Conservation (phyloP, 805 yeast genomes). For the Ogataea henricii region DNA sequence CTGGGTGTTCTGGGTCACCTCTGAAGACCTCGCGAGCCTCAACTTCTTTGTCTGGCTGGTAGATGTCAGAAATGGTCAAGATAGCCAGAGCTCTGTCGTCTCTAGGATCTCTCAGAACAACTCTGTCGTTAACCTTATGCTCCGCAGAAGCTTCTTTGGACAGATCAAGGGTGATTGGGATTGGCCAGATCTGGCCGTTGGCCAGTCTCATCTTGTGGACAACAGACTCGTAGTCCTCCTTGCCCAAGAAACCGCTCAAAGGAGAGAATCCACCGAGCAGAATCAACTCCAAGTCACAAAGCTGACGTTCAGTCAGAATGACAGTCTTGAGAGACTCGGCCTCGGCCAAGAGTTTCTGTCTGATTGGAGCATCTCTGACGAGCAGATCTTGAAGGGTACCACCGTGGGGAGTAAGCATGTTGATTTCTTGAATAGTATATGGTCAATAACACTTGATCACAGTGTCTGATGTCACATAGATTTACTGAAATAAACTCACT, state of each 20-base stretch:
- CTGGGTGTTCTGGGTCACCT: conserved; percentile 98
- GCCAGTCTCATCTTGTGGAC: conserved; percentile 69
- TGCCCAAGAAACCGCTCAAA: conserved; percentile 62
- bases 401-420: conserved; percentile 87
- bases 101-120: conserved; percentile 78
- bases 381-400: conserved; percentile 84
- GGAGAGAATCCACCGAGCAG: conserved; percentile 95
- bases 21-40: conserved; percentile 90
- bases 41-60: conserved; percentile 72
- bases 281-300: conserved; percentile 90
- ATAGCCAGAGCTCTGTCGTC: conserved; percentile 80
- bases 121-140: conserved; percentile 56
- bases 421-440: conserved; percentile 4
- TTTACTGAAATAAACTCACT: neutral
- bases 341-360: conserved; percentile 57
- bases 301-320: conserved; percentile 77
- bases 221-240: conserved; percentile 69
- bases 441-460: neutral
- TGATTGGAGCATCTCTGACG: conserved; percentile 72
- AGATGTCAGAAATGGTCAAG: conserved; percentile 75
- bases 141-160: conserved; percentile 48
- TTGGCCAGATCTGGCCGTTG: conserved; percentile 82
- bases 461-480: neutral
- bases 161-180: conserved; percentile 90
- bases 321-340: conserved; percentile 50